phyloP scores from a whole-genome alignment of 2,329 filamentous ascomycete species.

The Microsporum ferrugineum region DNA sequence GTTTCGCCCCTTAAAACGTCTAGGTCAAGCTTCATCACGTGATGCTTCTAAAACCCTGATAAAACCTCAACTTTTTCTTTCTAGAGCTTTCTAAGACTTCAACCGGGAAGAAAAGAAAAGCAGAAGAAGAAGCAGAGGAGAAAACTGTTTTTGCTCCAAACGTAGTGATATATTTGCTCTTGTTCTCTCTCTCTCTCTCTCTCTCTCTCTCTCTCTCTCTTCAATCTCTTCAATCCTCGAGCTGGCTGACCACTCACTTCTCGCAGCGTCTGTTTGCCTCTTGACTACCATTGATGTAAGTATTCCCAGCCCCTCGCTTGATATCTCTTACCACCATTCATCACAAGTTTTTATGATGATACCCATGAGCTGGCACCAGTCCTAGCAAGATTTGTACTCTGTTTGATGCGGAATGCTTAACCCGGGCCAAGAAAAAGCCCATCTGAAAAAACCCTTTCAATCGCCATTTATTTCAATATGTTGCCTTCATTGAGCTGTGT shows the following conservation, averaged over 20 bases:
- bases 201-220: conserved; percentile 1
- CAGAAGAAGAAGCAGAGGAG: background rate
- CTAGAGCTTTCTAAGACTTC: conserved; percentile 16
- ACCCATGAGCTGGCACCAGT: conserved; percentile 55
- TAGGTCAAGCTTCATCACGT: background rate
- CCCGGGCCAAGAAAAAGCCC: background rate
- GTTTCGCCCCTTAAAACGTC: background rate
- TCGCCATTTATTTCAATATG: background rate
- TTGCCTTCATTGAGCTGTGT: background rate
- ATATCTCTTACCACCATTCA: background rate
- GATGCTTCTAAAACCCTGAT: background rate
- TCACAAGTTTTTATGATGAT: conserved; percentile 40
- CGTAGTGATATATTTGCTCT: conserved; percentile 7
- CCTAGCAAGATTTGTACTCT: conserved; percentile 53
- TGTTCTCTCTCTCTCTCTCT: conserved; percentile 5
- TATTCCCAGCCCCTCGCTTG: background rate
- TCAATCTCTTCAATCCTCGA: background rate
- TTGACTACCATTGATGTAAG: conserved; percentile 5
- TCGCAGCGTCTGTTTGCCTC: background rate
- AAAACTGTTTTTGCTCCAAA: background rate
- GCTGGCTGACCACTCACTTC: background rate
- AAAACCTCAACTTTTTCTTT: conserved; percentile 8
- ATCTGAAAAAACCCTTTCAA: background rate
- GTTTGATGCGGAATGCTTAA: conserved; percentile 25
- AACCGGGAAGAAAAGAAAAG: background rate